Evolutionary conservation across 306 rosid species (phyloP).

Genomic region (Trifolium repens): DNA sequence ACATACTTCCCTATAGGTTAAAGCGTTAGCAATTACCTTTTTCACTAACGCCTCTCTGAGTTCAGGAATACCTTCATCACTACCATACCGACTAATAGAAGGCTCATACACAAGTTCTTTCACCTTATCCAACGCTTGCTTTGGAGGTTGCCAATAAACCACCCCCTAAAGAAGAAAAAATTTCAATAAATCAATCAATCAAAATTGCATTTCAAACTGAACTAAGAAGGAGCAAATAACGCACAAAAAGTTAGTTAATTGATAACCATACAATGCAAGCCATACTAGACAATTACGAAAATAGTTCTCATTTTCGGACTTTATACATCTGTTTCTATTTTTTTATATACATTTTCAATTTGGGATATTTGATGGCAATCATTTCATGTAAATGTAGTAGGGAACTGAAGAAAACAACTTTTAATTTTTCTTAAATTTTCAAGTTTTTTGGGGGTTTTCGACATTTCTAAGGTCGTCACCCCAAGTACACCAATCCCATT

Average conservation of each 20-base stretch:
- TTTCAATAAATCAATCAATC: constrained; percentile 32
- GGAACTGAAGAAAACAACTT: constrained; percentile 11
- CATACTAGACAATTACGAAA: neutral
- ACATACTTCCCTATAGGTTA: constrained; percentile 14
- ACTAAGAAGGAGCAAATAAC: constrained; percentile 15
- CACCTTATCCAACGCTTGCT: constrained; percentile 78
- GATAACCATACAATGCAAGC: neutral
- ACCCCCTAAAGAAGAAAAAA: constrained; percentile 67
- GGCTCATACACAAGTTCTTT: constrained; percentile 86
- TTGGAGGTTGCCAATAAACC: constrained; percentile 96
- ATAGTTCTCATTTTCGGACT: neutral
- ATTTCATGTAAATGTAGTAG: constrained; percentile 1
- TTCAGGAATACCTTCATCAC: constrained; percentile 91
- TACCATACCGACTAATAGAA: constrained; percentile 83
- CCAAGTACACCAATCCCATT: neutral
- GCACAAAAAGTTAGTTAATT: neutral
- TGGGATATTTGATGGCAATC: constrained; percentile 8
- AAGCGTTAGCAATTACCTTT: constrained; percentile 59
- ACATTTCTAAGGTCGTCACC: neutral
- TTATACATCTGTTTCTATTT: no score
- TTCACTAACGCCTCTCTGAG: constrained; percentile 70
- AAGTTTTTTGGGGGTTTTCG: neutral
- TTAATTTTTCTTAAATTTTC: constrained; percentile 20
- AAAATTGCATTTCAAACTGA: constrained; percentile 13
- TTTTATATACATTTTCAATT: neutral